phyloP scores from a whole-genome alignment of 2,329 filamentous ascomycete genomes.

The Colletotrichum karsti region DNA sequence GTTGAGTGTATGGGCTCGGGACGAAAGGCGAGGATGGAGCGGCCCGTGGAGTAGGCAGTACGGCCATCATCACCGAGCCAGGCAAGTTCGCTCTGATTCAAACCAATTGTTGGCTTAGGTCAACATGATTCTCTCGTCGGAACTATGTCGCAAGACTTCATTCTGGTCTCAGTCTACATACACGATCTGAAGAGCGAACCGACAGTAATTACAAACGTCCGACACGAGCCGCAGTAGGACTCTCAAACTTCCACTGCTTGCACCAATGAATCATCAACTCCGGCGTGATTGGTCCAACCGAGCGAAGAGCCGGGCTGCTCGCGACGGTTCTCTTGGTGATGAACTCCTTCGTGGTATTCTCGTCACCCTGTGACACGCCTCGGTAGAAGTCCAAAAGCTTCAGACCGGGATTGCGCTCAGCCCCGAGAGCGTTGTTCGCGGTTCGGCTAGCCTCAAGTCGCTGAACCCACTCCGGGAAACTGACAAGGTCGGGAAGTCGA shows the following conservation, averaged over 20 bases:
- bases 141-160: not conserved
- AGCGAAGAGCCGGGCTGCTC: conserved; percentile 51
- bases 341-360: conserved; percentile 39
- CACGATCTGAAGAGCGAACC: not conserved
- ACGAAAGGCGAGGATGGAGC: no score
- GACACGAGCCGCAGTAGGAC: not conserved
- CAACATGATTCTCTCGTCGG: no score
- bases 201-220: conserved; percentile 6
- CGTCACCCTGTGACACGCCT: conserved; percentile 11
- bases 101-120: no score
- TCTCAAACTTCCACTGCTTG: conserved; percentile 49
- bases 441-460: conserved; percentile 49
- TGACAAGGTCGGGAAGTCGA: conserved; percentile 47
- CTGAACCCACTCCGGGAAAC: conserved; percentile 54
- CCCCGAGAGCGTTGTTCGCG: conserved; percentile 42
- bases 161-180: not conserved
- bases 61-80: no score
- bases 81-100: no score
- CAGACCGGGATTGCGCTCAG: conserved; percentile 53
- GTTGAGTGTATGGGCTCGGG: no score
- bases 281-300: conserved; percentile 47
- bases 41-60: no score
- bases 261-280: conserved; percentile 60
- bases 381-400: conserved; percentile 62
- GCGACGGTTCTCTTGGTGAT: conserved; percentile 48